Evolutionary conservation across 805 yeast species (phyloP).

Genomic region (Wickerhamiella nectarea): DNA sequence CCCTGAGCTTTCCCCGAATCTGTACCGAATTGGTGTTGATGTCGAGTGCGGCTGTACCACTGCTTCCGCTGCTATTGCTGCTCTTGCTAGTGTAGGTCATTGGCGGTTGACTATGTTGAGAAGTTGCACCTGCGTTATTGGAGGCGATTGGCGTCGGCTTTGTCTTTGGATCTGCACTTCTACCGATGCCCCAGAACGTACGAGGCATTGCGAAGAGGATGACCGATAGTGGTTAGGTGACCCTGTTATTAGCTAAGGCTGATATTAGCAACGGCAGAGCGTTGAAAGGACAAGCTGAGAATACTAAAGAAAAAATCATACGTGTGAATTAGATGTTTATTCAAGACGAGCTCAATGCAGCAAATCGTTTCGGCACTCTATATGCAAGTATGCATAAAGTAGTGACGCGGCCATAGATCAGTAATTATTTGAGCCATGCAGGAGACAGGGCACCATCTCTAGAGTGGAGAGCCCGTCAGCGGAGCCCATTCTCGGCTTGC

Average conservation of each 20-base stretch:
- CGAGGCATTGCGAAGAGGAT: slow-evolving; percentile 9
- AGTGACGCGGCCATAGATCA: no score
- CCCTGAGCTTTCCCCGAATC: slow-evolving; percentile 55
- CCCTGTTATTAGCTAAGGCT: not conserved
- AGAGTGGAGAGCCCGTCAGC: no score
- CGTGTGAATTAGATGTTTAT: no score
- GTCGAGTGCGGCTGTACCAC: slow-evolving; percentile 7
- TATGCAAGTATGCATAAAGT: no score
- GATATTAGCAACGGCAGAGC: no score
- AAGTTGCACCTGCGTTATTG: not conserved
- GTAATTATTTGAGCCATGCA: no score
- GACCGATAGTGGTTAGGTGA: slow-evolving; percentile 10
- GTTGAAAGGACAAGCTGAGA: no score
- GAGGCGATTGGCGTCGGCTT: slow-evolving; percentile 5
- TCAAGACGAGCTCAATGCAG: no score
- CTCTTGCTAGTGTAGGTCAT: slow-evolving; percentile 8
- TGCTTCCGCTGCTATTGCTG: not conserved
- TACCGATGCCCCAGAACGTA: slow-evolving; percentile 9
- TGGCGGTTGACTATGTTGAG: not conserved
- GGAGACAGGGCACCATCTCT: no score
- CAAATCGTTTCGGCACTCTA: no score
- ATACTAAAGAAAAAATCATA: no score
- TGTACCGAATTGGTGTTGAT: slow-evolving; percentile 15
- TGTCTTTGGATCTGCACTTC: slow-evolving; percentile 2
- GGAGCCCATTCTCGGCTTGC: no score